These are phyloP conservation scores for Lachnellula hyalina DNA, from an alignment of 2,329 filamentous ascomycete species.

Conservation along the genomic window DNA sequence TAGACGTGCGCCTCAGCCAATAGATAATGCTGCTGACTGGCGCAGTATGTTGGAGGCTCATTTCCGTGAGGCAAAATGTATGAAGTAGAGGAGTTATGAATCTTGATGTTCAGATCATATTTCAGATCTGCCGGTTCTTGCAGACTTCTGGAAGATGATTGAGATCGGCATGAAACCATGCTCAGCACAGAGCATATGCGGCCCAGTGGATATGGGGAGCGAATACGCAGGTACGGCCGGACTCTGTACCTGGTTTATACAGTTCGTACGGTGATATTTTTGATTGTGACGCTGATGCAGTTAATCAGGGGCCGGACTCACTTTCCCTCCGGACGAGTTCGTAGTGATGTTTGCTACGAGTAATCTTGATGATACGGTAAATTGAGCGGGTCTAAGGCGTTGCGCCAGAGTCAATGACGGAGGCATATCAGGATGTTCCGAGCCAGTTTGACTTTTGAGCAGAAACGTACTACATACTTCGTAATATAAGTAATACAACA, in stretches of 20 bases:
- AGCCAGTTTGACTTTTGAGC: neutral
- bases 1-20: neutral
- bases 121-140: neutral
- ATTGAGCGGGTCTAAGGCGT: neutral
- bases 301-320: no score
- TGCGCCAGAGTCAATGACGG: neutral
- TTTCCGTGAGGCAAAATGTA: neutral
- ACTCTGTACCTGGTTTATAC: neutral
- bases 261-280: neutral
- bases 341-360: neutral
- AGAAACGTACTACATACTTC: no score
- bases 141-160: neutral
- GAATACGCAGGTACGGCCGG: neutral
- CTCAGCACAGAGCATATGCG: no score
- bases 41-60: neutral
- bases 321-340: neutral
- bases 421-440: neutral
- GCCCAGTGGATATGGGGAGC: no score
- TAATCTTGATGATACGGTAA: neutral
- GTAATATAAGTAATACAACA: slow-evolving; percentile 1
- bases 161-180: no score
- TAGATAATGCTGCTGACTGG: neutral
- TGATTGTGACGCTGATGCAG: neutral
- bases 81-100: neutral
- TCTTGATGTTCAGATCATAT: neutral